Conservation (phyloP, 805 yeast genomes). For the Cyberlindnera mycetangii region DNA sequence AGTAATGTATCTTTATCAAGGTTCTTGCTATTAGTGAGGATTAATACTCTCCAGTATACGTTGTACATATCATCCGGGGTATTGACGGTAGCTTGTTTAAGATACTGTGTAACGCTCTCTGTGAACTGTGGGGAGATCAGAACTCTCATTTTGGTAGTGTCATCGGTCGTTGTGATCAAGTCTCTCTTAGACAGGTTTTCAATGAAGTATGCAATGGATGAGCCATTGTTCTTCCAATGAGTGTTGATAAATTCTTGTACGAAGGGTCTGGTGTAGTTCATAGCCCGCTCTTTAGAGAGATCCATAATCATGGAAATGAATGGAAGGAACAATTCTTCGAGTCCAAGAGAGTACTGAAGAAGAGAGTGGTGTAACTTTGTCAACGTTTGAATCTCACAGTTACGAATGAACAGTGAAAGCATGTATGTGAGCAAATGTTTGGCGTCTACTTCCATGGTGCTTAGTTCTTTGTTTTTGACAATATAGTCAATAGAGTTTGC, state of each 20-base stretch:
- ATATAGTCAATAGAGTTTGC: slow-evolving; percentile 23
- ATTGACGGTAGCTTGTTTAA: slow-evolving; percentile 4
- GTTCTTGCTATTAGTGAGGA: slow-evolving; percentile 38
- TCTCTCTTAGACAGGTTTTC: slow-evolving; percentile 33
- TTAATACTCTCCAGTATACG: slow-evolving; percentile 49
- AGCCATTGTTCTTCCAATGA: slow-evolving; percentile 36
- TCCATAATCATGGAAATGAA: slow-evolving; percentile 46
- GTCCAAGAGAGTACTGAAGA: slow-evolving; percentile 37
- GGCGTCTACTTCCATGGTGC: slow-evolving; percentile 3
- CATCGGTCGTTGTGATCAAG: slow-evolving; percentile 18
- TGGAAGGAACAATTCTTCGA: slow-evolving; percentile 38
- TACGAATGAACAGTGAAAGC: slow-evolving; percentile 50
- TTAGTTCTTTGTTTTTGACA: slow-evolving; percentile 2
- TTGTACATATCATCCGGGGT: slow-evolving; percentile 31
- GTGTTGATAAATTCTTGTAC: slow-evolving; percentile 47
- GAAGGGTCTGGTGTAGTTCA: slow-evolving; percentile 41
- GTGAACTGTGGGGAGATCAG: slow-evolving; percentile 20
- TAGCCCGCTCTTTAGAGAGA: slow-evolving; percentile 41
- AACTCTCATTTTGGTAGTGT: slow-evolving; percentile 12
- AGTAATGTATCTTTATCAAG: slow-evolving; percentile 20
- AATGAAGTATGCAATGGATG: slow-evolving; percentile 42
- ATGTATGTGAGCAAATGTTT: slow-evolving; percentile 38
- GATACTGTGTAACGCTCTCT: slow-evolving; percentile 6
- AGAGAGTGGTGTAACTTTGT: slow-evolving; percentile 45
- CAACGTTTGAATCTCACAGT: slow-evolving; percentile 46